Evolutionary conservation across 306 rosid species (phyloP).

Genomic region (Prunus mume): DNA sequence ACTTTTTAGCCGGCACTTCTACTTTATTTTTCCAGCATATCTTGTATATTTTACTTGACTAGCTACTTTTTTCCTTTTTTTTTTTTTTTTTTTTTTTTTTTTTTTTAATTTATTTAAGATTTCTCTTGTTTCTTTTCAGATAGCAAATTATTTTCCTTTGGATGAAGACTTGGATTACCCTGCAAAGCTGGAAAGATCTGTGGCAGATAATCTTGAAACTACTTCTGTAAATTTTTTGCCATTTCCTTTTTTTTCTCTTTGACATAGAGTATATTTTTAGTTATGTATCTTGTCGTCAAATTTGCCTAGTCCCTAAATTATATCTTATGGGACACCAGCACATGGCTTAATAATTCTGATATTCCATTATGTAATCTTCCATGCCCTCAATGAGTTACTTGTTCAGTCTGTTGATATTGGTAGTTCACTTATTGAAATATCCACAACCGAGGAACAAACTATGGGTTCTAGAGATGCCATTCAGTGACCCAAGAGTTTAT

Average conservation of each 20-base stretch:
- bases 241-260: conserved; percentile 4
- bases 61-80: not conserved
- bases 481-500: not conserved
- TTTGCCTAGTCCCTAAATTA: not conserved
- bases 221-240: conserved; percentile 52
- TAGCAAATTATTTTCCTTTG: conserved; percentile 81
- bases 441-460: not conserved
- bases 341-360: not conserved
- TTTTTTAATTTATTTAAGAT: too few relatives aligned
- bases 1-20: not conserved
- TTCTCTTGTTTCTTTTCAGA: conserved; percentile 42
- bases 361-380: not conserved
- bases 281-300: not conserved
- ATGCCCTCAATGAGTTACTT: not conserved
- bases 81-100: not conserved
- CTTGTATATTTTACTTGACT: not conserved
- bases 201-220: conserved; percentile 54
- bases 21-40: not conserved
- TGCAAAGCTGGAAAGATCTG: conserved; percentile 75
- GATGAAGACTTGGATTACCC: conserved; percentile 94
- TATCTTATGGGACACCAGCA: not conserved
- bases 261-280: not conserved
- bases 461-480: not conserved
- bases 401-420: not conserved
- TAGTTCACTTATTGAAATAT: not conserved